Conservation (phyloP, 495 filamentous ascomycete species). For the Aspergillus leporis region DNA sequence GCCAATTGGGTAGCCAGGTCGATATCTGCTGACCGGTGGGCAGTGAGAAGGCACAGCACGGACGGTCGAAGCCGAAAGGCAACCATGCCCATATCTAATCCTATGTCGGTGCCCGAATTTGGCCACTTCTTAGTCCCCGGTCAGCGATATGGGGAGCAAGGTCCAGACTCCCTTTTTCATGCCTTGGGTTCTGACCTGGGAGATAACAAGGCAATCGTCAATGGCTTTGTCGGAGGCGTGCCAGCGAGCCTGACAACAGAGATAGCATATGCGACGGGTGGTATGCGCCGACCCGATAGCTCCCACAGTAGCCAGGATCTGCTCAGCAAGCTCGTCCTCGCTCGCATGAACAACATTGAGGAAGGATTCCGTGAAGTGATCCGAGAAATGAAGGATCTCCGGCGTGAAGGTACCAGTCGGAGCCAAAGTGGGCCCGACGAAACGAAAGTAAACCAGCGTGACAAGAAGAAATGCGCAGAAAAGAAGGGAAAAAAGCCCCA, state of each 20-base stretch:
- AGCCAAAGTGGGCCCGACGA: conserved; percentile 35
- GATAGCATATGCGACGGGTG: conserved; percentile 68
- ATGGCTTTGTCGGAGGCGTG: conserved; percentile 52
- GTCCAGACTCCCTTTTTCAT: conserved; percentile 59
- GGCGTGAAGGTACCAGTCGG: conserved; percentile 34
- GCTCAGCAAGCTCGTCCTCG: conserved; percentile 82
- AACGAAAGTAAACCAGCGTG: conserved; percentile 21
- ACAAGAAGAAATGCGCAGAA: conserved; percentile 34
- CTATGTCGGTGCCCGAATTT: conserved; percentile 54
- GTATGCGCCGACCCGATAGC: conserved; percentile 35
- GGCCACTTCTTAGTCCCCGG: conserved; percentile 44
- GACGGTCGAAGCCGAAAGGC: conserved; percentile 41
- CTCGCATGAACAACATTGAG: conserved; percentile 87
- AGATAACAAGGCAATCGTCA: conserved; percentile 61
- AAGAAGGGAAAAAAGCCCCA: conserved; percentile 32
- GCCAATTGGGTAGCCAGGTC: conserved; percentile 19
- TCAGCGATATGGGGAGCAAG: conserved; percentile 31
- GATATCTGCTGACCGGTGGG: conserved; percentile 29
- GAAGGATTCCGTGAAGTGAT: conserved; percentile 81
- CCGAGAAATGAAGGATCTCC: conserved; percentile 74
- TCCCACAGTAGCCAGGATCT: conserved; percentile 58
- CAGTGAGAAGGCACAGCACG: conserved; percentile 27
- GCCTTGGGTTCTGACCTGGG: conserved; percentile 74
- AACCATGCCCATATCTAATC: conserved; percentile 50
- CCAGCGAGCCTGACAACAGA: conserved; percentile 79